Percentiles rank a stretch among this genome's conserved stretches.
Conservation (phyloP, 805 yeast genomes). For the Candida khao-thaluensis region DNA sequence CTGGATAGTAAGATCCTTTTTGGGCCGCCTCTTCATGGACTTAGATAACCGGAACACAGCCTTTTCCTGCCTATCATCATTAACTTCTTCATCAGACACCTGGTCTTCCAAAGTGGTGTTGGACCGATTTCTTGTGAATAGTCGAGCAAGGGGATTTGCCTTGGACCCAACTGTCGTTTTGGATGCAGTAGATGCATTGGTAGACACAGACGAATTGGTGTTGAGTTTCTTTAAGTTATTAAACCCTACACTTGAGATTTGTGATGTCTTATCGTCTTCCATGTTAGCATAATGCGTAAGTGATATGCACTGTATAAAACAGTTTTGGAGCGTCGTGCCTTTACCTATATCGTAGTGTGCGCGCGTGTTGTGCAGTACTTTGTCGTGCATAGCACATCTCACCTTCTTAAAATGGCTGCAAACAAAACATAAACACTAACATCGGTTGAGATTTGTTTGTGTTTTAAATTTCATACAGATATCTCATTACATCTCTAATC, state of each 20-base stretch:
- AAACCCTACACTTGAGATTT: conserved; percentile 31
- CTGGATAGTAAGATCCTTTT: conserved; percentile 30
- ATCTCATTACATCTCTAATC: not conserved
- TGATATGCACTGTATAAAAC: not conserved
- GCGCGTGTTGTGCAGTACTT: no score
- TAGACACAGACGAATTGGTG: conserved; percentile 21
- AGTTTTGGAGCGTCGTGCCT: not conserved
- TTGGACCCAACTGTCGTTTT: conserved; percentile 22
- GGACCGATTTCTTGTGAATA: conserved; percentile 32
- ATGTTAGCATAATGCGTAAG: no score
- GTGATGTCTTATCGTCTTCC: conserved; percentile 17
- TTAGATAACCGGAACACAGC: conserved; percentile 14
- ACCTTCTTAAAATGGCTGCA: conserved; percentile 10
- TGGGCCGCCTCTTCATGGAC: conserved; percentile 9
- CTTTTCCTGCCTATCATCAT: conserved; percentile 9
- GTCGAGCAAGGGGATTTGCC: conserved; percentile 28
- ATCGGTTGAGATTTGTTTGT: not conserved
- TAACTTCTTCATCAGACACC: conserved; percentile 6
- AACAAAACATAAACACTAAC: conserved; percentile 11
- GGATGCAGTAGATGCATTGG: conserved; percentile 28
- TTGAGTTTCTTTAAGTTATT: conserved; percentile 30
- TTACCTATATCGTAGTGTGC: no score
- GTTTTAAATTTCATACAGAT: not conserved
- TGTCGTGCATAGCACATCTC: no score
- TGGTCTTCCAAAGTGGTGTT: conserved; percentile 15